Conservation (phyloP, 768 basidiomycete species). For the Zangia roseola region DNA sequence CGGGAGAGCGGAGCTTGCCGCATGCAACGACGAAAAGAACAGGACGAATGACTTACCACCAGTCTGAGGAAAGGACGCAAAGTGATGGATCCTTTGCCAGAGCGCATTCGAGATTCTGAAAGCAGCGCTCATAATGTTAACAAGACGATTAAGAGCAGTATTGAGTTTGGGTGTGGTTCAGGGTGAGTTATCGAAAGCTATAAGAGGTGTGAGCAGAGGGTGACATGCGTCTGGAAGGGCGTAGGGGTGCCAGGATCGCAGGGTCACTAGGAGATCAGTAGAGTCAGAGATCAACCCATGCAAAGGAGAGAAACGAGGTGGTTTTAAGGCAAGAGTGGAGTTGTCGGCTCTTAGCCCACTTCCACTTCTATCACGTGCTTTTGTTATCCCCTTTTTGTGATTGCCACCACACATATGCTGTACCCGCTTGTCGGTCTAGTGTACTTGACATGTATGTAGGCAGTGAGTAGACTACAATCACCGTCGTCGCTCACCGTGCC, state of each 20-base stretch:
- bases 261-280: background rate
- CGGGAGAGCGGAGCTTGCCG: background rate
- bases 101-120: slow-evolving; percentile 76
- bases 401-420: background rate
- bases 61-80: slow-evolving; percentile 89
- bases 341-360: slow-evolving; percentile 9
- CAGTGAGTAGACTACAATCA: slow-evolving; percentile 5
- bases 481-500: background rate
- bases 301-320: background rate
- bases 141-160: background rate
- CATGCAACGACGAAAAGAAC: background rate
- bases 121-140: slow-evolving; percentile 34
- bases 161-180: background rate
- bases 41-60: slow-evolving; percentile 55
- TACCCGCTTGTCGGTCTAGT: background rate
- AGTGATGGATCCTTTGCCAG: slow-evolving; percentile 91
- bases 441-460: background rate
- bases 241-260: slow-evolving; percentile 22
- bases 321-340: slow-evolving; percentile 7
- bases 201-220: background rate
- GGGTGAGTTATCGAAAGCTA: slow-evolving; percentile 12
- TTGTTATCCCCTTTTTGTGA: background rate
- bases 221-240: slow-evolving; percentile 23
- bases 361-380: slow-evolving; percentile 16
- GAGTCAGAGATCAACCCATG: slow-evolving; percentile 17